Evolutionary conservation across 768 basidiomycete species (phyloP), one percentile per base, ranked within the genome.

Genomic region (Lactarius hatsudake): DNA sequence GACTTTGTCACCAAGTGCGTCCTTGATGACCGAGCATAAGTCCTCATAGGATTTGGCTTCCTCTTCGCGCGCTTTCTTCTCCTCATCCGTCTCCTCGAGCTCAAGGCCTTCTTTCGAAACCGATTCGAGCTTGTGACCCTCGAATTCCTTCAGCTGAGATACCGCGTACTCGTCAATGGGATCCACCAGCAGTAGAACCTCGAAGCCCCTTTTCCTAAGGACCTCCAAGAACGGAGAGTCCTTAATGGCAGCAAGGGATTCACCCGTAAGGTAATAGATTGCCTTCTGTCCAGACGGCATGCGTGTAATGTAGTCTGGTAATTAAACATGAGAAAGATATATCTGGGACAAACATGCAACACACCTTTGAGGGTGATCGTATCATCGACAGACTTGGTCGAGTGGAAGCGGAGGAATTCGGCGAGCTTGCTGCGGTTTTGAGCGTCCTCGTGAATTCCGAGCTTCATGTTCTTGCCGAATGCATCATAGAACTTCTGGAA

Each of bases 171-270:
- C 96, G 78, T 98, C 96, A 75, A 98, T 98, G 75, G 96, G 96
- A 83, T 98, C 96, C 72, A 97, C 93, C 66, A 99, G 89, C 71
- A 99, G 89, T 60, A 99, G 86, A 70, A 97, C 94, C 79, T 98
- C 96, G 78, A 98, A 98, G 81, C 93, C 93, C 86, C 93, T 98
- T 91, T 94, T 96, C 89, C 96, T 98, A 78, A 98, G 89, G 59
- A 96, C 93, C 81, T 98, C 96, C 65, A 98, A 89, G 96, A 98
- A 98, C 23, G 96, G 96, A 56, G 96, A 98, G 79, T 98, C 94
- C 75, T 85, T 87, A 73, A 90, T 87, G 63, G 93, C 85, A 65
- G 87, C 88, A 61, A 99, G 90, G 6, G 94, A 96, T 84, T 99
- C 96, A 78, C 96, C 96, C 63, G 96, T 99, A 72, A 98, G 91